Evolutionary conservation across 805 yeast genomes (phyloP).

Genomic region (Saturnispora bothae): DNA sequence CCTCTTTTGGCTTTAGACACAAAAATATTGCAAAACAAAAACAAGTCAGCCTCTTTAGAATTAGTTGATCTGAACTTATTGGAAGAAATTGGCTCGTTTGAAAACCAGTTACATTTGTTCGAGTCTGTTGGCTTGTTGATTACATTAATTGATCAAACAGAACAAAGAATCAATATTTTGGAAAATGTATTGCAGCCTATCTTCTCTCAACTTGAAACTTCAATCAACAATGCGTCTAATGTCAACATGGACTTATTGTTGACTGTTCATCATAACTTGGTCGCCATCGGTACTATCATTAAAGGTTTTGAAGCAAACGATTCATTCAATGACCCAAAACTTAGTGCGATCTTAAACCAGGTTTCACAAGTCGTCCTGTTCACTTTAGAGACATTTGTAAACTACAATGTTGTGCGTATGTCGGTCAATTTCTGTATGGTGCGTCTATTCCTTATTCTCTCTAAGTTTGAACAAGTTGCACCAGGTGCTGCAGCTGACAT

Average conservation of each 20-base stretch:
- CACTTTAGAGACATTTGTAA: conserved; percentile 65
- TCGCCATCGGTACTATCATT: conserved; percentile 84
- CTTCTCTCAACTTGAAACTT: conserved; percentile 57
- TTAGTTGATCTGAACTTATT: conserved; percentile 24
- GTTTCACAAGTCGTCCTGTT: conserved; percentile 71
- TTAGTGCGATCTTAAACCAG: conserved; percentile 24
- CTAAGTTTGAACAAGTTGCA: conserved; percentile 28
- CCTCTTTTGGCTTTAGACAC: conserved; percentile 58
- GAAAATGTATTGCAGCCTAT: conserved; percentile 68
- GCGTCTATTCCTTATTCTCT: conserved; percentile 69
- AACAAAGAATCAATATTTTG: conserved; percentile 35
- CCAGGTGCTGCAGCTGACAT: conserved; percentile 14
- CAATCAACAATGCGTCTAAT: conserved; percentile 34
- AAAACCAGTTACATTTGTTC: conserved; percentile 69
- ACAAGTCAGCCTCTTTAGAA: conserved; percentile 15
- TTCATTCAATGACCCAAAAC: conserved; percentile 26
- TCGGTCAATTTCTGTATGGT: conserved; percentile 83
- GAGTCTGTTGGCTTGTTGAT: conserved; percentile 80
- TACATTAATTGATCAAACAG: conserved; percentile 37
- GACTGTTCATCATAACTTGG: conserved; percentile 76
- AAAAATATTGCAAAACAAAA: conserved; percentile 26
- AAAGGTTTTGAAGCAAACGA: conserved; percentile 59
- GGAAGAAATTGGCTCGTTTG: conserved; percentile 58
- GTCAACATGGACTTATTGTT: conserved; percentile 38
- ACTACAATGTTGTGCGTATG: conserved; percentile 64